Evolutionary conservation across 2,329 filamentous ascomycete species (phyloP), one percentile per base, ranked within the genome.

Genomic region (Penicillium vulpinum): DNA sequence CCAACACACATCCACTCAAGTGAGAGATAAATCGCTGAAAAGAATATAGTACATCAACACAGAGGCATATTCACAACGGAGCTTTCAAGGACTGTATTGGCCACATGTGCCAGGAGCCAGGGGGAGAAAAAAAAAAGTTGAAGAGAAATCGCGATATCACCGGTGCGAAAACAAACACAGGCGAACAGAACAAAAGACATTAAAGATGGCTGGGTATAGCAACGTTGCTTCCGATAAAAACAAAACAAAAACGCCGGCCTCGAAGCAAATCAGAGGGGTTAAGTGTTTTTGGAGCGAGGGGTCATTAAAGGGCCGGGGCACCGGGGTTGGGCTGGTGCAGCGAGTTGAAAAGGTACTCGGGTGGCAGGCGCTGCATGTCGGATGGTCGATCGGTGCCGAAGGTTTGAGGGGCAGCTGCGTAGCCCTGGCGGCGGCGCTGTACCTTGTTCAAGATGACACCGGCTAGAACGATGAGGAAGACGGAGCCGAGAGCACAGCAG

Each of bases 361-460:
- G 78, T 21, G 78, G 78, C 35, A 80, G 63, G 36, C 78, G 74
- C 51, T 70, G 72, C 70, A 80, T 77, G 55, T 77, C 77, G 28
- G 76, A 72, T 51, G 76, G 74, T 57, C 78, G 76, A 66, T 80
- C 78, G 28, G 76, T 77, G 53, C 76, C 76, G 44, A 70, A 70
- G n/a, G 72, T 71, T 54, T 76, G 76, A 9, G 78, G 77, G 10
- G 77, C 76, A 40, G 70, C 70, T 59, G 76, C 73, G 63, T 80
- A 80, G 54, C 78, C 78, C 60, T 79, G 77, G 56, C 76, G 75
- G 53, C 73, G 74, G 49, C 78, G 74, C 65, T 79, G 78, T 51
- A 79, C 74, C 64, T 77, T 77, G 59, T 78, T 78, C 56, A 79
- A 68, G 60, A 80, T 78, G 49, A 80, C 72, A 48, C 78, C 78